phyloP scores from a whole-genome alignment of 2,329 filamentous ascomycete species.

The Mycosphaerella sp. region DNA sequence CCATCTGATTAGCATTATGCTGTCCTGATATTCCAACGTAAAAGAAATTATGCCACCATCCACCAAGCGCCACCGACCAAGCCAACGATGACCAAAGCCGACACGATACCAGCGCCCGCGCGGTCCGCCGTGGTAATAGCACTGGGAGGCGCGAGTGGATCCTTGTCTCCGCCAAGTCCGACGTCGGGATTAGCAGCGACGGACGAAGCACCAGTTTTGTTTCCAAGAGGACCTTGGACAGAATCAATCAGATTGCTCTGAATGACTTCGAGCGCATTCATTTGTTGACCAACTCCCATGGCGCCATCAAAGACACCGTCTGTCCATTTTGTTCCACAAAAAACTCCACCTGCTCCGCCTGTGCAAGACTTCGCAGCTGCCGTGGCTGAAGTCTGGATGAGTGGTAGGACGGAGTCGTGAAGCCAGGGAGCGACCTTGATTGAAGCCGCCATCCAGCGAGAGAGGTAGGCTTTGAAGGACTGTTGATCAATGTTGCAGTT shows the following conservation, averaged over 20 bases:
- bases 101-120: slow-evolving; percentile 22
- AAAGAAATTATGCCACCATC: slow-evolving; percentile 19
- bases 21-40: neutral
- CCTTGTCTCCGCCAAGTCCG: slow-evolving; percentile 20
- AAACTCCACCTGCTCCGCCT: slow-evolving; percentile 42
- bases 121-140: slow-evolving; percentile 23
- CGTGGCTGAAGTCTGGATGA: slow-evolving; percentile 48
- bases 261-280: slow-evolving; percentile 52
- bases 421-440: slow-evolving; percentile 55
- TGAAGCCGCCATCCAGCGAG: slow-evolving; percentile 48
- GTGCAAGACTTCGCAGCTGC: slow-evolving; percentile 49
- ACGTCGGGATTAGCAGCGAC: slow-evolving; percentile 16
- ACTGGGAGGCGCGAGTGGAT: slow-evolving; percentile 24
- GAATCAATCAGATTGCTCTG: slow-evolving; percentile 38
- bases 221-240: slow-evolving; percentile 41
- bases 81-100: slow-evolving; percentile 20
- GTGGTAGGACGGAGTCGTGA: slow-evolving; percentile 45
- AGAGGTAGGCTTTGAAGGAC: slow-evolving; percentile 46
- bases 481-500: slow-evolving; percentile 44
- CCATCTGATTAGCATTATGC: neutral
- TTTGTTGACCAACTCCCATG: slow-evolving; percentile 51
- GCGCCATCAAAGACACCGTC: slow-evolving; percentile 41
- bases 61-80: slow-evolving; percentile 23
- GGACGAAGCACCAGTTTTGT: slow-evolving; percentile 45
- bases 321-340: slow-evolving; percentile 43